Evolutionary conservation across 176 grass and related monocot species (phyloP), one percentile per base, ranked within the genome.

Genomic region (Musa troglodytarum): DNA sequence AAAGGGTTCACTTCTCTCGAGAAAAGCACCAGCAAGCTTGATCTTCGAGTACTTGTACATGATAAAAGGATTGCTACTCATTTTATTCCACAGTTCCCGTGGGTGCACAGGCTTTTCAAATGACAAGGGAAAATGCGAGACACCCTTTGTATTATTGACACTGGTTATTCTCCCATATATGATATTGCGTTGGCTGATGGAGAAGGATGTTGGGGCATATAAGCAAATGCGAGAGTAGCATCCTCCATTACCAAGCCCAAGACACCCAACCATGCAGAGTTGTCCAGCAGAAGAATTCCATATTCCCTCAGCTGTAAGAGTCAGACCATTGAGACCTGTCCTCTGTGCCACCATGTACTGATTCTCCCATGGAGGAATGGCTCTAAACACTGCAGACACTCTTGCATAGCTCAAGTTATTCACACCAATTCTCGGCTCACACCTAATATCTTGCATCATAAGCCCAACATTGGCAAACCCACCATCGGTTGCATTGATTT

Each of bases 201-300:
- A 86, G 72, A 96, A 92, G 2, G 77, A 83, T 17, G 82, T 92
- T 43, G 82, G 92, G 67, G 89, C 52, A 78, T 96, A 92, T 6
- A 96, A 82, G 79, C 92, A 89, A 51, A 92, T 84, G 53, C 92
- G 92, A 1, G 92, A 82, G 72, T 69, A 52, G 67, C 92, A 96
- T 15, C 61, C 75, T 51, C 25, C 71, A 14, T 50, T 22, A 68
- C 82, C 81, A 63, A 26, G 79, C 58, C 80, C 85, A 23, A 89
- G 77, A 83, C 92, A 96, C 52, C 85, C 92, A 53, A 96, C 89
- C 92, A 96, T 96, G 92, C 89, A 96, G 50, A 96, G 85, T 79
- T 92, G 89, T 20, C 89, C 89, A 11, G 76, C 28, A 19, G 92
- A 86, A 8, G 87, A 70, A 24, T 74, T 88, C 92, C 92, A 96